A percentile compares a stretch with the other conserved stretches of the same genome.
Conservation (phyloP, 805 yeast species). For the Clavispora carvajalis region DNA sequence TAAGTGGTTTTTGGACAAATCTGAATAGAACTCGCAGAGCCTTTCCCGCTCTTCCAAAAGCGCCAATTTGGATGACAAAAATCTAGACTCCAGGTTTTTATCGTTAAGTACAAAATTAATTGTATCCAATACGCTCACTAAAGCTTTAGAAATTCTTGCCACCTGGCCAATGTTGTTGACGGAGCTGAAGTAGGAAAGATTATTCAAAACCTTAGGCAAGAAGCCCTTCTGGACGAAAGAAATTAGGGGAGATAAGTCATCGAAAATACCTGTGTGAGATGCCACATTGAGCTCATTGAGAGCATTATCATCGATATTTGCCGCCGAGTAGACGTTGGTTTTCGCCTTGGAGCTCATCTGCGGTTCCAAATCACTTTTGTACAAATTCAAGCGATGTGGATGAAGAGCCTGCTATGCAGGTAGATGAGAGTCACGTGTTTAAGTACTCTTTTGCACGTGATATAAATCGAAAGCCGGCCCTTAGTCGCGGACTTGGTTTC, state of each 20-base stretch:
- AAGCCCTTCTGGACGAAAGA: slow-evolving; percentile 24
- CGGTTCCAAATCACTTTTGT: not conserved
- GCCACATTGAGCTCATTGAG: slow-evolving; percentile 8
- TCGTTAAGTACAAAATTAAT: slow-evolving; percentile 16
- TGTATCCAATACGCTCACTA: slow-evolving; percentile 30
- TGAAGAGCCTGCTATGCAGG: not conserved
- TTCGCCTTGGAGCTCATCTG: not conserved
- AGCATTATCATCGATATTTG: slow-evolving; percentile 12
- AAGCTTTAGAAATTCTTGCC: slow-evolving; percentile 32
- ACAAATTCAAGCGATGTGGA: slow-evolving; percentile 1
- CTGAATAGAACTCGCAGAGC: slow-evolving; percentile 39
- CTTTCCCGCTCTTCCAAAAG: slow-evolving; percentile 16
- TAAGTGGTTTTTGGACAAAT: slow-evolving; percentile 49
- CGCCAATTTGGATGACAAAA: slow-evolving; percentile 8
- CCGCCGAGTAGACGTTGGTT: slow-evolving; percentile 3
- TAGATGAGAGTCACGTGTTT: not conserved
- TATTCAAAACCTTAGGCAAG: slow-evolving; percentile 29
- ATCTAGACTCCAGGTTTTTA: slow-evolving; percentile 7
- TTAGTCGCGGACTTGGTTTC: too few relatives aligned
- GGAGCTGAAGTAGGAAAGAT: slow-evolving; percentile 41
- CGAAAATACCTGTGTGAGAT: slow-evolving; percentile 10
- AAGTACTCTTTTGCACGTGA: not conserved
- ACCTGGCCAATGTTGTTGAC: slow-evolving; percentile 50
- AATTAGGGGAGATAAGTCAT: slow-evolving; percentile 15
- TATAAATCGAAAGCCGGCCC: not conserved